Evolutionary conservation across 805 yeast genomes (phyloP).

Genomic region (Candida saitoana): DNA sequence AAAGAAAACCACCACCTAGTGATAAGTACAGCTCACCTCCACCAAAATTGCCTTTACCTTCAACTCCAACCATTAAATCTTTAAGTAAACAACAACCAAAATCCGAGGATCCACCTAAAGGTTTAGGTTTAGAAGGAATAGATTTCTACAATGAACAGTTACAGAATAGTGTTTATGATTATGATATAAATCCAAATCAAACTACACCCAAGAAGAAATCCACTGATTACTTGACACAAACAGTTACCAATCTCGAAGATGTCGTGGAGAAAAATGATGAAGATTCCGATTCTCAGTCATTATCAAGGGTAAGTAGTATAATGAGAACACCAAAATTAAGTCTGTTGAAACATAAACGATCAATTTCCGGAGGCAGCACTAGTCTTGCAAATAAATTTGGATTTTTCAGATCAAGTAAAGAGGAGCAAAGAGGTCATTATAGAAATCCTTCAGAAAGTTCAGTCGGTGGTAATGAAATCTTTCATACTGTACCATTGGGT

Average conservation of each 20-base stretch:
- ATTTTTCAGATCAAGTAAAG: conserved; percentile 26
- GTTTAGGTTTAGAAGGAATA: conserved; percentile 39
- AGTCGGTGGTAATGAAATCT: conserved; percentile 23
- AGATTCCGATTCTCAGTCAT: conserved; percentile 8
- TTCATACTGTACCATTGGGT: conserved; percentile 32
- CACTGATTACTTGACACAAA: conserved; percentile 21
- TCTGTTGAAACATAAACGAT: conserved; percentile 38
- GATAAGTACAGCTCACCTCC: conserved; percentile 29
- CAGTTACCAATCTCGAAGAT: conserved; percentile 35
- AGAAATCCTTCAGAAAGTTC: conserved; percentile 41
- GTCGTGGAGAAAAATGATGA: conserved; percentile 5
- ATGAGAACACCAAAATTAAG: conserved; percentile 26
- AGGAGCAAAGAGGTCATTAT: conserved; percentile 26
- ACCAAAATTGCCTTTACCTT: conserved; percentile 30
- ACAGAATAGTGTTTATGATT: background rate
- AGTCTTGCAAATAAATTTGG: conserved; percentile 27
- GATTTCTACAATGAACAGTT: conserved; percentile 15
- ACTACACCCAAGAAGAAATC: conserved; percentile 4
- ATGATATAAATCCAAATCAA: conserved; percentile 1
- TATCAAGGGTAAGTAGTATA: conserved; percentile 26
- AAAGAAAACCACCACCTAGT: conserved; percentile 8
- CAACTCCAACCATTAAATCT: conserved; percentile 11
- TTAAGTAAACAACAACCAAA: conserved; percentile 9
- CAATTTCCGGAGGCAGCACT: conserved; percentile 32
- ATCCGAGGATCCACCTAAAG: conserved; percentile 24